Base-by-base conservation (phyloP, 202 grass and related monocot genomes). In the Digitaria exilis region DNA sequence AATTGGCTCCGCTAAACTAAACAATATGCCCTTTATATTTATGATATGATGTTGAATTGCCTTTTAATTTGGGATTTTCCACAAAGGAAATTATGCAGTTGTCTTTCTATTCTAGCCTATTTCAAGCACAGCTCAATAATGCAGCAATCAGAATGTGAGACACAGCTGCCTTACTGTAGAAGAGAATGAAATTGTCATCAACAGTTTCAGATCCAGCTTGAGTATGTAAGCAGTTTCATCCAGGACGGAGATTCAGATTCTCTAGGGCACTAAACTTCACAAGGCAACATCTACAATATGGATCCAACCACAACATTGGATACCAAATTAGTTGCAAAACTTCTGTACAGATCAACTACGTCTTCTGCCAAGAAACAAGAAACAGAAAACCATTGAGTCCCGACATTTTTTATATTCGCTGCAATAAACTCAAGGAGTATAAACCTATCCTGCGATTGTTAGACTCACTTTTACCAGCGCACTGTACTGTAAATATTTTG, bases 261-360 rank as follows among this genome's bases (percentile, higher is more conserved):
- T 49, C 56, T 64, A 42, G 77, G 52, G 62, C 54, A 75, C 50
- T 71, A 16, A 68, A 81, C 48, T 71, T 77, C 63, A 89, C 57
- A 78, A 24, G 35, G 18, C 35, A 77, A 37, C 71, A 71, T 52
- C 72, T 71, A 78, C 67, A 73, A n/a, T 82, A 86, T 71, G 87
- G 52, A 85, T 59, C 65, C 83, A 89, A 67, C 65, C 17, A 22
- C 73, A 83, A 49, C 17, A 65, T 37, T 28, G 29, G 78, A 78
- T 78, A 82, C 69, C 65, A 79, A 75, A 90, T 84, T 78, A 87
- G 80, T 84, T 65, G 80, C 84, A 90, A 90, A 90, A 90, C 88
- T 80, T 84, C 76, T 90, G 84, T 87, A 87, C 84, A 84, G 17
- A 84, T 76, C 58, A 87, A 54, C 84, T 87, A 87, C 76, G 80